Base-by-base conservation (phyloP, 1,284 basidiomycete species). In the Phenoliferia sp. region DNA sequence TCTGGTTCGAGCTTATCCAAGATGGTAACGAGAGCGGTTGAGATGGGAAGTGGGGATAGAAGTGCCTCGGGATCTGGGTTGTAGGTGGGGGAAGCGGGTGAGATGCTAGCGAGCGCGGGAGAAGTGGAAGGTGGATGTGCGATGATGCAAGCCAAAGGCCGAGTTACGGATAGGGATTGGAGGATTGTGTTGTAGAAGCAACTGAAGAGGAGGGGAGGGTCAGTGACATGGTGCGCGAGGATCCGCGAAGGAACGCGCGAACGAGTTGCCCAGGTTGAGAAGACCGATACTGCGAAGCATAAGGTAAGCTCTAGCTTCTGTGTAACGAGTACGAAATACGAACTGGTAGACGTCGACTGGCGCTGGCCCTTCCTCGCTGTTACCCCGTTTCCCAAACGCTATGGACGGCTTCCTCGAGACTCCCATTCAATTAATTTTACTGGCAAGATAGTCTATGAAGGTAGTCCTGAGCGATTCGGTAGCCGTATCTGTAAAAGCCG, bases 131-230 rank as follows among this genome's bases (percentile, higher is more conserved):
- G 74, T 9, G 73, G 72, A 16, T 70, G 63, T 32, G 62, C 35
- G 55, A 78, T 70, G 65, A 77, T 69, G 52, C 74, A 69, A 63
- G 70, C 69, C 0, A 79, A 69, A 0, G 76, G 74, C 5, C 68
- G 63, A 1, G 76, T 74, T 3, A 77, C 75, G 31, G 75, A 72
- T 32, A 78, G 66, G 34, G 76, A 70, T 62, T 79, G 78, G 5
- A 79, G 65, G 31, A 76, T 75, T 55, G 75, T 76, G 63, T 78
- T 79, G 70, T 77, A 73, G 69, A 77, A 79, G 68, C 78, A 79
- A 35, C 72, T 76, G 66, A 26, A 6, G 6, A 22, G 6, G 59
- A 3, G 2, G 54, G 50, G 54, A 26, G 17, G 17, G 28, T 22
- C 32, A 15, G 10, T 32, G n/a, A 32, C 31, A 31, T 28, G 48